Conservation (phyloP, 2,329 filamentous ascomycete genomes). For the Exutisphaerella laricina region DNA sequence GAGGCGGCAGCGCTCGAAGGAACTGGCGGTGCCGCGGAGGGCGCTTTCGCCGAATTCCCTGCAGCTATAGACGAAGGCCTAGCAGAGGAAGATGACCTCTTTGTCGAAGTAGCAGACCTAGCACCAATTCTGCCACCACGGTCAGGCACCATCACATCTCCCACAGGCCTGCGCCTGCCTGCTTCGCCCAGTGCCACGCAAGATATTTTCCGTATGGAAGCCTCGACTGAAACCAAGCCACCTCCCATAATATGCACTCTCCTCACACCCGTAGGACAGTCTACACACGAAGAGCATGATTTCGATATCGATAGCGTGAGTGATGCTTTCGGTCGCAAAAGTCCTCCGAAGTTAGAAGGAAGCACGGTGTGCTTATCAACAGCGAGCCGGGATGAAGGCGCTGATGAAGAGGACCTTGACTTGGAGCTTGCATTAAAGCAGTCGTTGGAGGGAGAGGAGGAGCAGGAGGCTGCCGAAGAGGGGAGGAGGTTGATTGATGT, state of each 20-base stretch:
- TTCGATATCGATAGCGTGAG: neutral
- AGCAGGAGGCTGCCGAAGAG: neutral
- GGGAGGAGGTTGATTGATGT: slow-evolving; percentile 4
- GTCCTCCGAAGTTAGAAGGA: too few relatives aligned
- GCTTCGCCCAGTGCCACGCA: neutral
- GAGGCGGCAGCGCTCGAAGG: neutral
- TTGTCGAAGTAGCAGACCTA: neutral
- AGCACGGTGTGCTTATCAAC: neutral
- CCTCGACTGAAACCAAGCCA: neutral
- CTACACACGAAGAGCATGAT: neutral
- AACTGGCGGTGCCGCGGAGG: neutral
- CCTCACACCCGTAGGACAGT: neutral
- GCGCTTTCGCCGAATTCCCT: neutral
- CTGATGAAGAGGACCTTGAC: neutral
- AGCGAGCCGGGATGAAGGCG: neutral
- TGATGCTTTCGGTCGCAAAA: too few relatives aligned
- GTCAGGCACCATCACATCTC: neutral
- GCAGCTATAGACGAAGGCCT: too few relatives aligned
- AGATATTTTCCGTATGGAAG: neutral
- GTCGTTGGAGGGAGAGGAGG: neutral
- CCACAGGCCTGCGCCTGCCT: neutral
- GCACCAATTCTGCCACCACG: neutral
- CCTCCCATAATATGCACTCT: neutral
- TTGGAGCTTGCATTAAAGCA: too few relatives aligned
- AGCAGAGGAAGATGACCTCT: neutral